These are phyloP conservation scores for Fraxinus cuspidata DNA, from an alignment of 257 asterid species.

Conservation along the genomic window DNA sequence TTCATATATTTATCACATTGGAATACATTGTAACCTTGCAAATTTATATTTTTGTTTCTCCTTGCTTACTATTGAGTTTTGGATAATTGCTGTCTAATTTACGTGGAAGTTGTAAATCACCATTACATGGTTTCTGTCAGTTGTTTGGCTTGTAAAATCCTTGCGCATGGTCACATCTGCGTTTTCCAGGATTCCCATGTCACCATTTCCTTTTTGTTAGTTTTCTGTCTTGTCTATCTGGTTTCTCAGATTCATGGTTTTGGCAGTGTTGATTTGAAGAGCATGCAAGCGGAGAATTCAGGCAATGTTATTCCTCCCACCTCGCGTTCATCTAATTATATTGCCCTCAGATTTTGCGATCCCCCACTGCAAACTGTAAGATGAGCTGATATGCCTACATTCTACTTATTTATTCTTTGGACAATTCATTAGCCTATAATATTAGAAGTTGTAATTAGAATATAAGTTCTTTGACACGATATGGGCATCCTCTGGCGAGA, in stretches of 20 bases:
- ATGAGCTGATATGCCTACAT: slow-evolving; percentile 9
- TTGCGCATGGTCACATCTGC: slow-evolving; percentile 4
- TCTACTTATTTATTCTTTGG: slow-evolving; percentile 2
- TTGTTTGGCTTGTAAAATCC: slow-evolving; percentile 5
- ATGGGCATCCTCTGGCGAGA: neutral
- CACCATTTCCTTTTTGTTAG: slow-evolving; percentile 25
- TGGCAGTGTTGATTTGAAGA: slow-evolving; percentile 92
- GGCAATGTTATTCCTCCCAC: slow-evolving; percentile 62
- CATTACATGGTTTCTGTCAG: neutral
- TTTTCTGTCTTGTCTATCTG: slow-evolving; percentile 34
- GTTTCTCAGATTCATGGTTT: slow-evolving; percentile 57
- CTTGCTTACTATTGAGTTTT: neutral
- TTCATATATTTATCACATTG: neutral
- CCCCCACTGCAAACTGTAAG: slow-evolving; percentile 60
- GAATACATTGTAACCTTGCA: neutral
- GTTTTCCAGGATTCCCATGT: slow-evolving; percentile 28
- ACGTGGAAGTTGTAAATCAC: neutral
- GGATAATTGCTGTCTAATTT: neutral
- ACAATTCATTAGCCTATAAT: neutral
- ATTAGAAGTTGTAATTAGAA: neutral
- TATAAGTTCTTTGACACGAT: neutral
- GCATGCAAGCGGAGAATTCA: slow-evolving; percentile 84
- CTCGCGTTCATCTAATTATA: slow-evolving; percentile 79
- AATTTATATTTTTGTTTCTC: neutral
- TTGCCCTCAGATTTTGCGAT: slow-evolving; percentile 74